A percentile compares a stretch with the other conserved stretches of the same genome.
These are phyloP conservation scores for Spergularia azorica DNA, from an alignment of 179 eudicot species.

Conservation along the genomic window DNA sequence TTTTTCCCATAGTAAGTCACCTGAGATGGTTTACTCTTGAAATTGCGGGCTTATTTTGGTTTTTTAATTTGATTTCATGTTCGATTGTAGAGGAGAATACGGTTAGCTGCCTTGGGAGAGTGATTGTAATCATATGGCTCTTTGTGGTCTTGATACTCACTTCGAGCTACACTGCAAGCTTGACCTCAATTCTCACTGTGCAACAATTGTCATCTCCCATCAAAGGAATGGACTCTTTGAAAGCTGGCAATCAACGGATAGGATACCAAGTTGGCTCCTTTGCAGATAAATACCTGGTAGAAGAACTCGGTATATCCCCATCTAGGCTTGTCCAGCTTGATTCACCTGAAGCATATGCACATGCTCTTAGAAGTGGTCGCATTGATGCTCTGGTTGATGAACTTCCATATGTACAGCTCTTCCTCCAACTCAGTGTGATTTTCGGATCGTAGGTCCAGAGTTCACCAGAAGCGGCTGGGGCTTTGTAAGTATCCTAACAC, in stretches of 20 bases:
- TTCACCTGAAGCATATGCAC: constrained; percentile 47
- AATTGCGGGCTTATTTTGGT: neutral
- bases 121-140: constrained; percentile 53
- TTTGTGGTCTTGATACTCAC: constrained; percentile 57
- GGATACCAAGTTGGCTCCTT: constrained; percentile 55
- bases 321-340: constrained; percentile 45
- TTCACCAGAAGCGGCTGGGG: constrained; percentile 65
- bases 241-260: constrained; percentile 30
- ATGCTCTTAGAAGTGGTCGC: constrained; percentile 41
- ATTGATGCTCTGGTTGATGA: constrained; percentile 54
- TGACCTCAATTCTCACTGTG: constrained; percentile 55
- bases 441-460: constrained; percentile 45
- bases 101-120: constrained; percentile 41
- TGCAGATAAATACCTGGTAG: constrained; percentile 39
- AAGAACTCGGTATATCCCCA: constrained; percentile 46
- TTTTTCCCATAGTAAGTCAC: constrained; percentile 51
- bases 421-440: constrained; percentile 49
- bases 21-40: neutral
- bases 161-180: constrained; percentile 55
- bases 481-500: constrained; percentile 40
- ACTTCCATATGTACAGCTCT: constrained; percentile 45
- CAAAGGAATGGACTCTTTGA: constrained; percentile 47
- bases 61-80: neutral
- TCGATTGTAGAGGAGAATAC: constrained; percentile 42
- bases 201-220: constrained; percentile 51